Percentiles rank a stretch among this genome's conserved stretches.
Evolutionary conservation across 129 eudicot genomes (phyloP).

Genomic region (Flaveria ramosissima): DNA sequence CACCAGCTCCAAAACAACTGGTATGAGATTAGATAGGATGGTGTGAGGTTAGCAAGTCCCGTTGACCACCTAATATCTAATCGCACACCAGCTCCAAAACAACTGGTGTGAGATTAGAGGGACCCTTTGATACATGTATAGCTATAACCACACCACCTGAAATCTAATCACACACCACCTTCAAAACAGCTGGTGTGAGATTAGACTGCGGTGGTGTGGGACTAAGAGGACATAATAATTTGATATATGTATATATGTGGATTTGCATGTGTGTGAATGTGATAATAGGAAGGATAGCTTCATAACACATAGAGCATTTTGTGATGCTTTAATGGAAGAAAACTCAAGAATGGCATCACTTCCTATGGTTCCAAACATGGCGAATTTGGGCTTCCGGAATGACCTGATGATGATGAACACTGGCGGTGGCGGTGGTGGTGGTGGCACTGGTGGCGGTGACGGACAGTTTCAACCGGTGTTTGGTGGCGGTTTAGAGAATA

Average conservation of each 20-base stretch:
- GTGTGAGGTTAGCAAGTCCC: too few relatives aligned
- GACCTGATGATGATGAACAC: slow-evolving; percentile 44
- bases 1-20: too few relatives aligned
- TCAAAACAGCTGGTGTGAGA: too few relatives aligned
- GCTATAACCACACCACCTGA: too few relatives aligned
- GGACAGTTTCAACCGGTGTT: slow-evolving; percentile 33
- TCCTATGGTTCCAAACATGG: slow-evolving; percentile 41
- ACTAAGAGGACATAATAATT: background rate
- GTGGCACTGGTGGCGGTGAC: slow-evolving; percentile 33
- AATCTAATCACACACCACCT: too few relatives aligned
- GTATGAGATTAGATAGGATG: too few relatives aligned
- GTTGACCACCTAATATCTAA: too few relatives aligned
- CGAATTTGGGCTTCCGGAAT: slow-evolving; percentile 56
- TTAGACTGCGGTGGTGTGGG: too few relatives aligned
- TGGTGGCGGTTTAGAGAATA: slow-evolving; percentile 35
- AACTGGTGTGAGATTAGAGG: too few relatives aligned
- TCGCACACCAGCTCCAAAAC: too few relatives aligned
- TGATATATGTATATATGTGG: background rate
- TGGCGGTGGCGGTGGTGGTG: slow-evolving; percentile 33
- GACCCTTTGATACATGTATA: too few relatives aligned
- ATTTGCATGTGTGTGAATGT: slow-evolving; percentile 32
- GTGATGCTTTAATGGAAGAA: slow-evolving; percentile 88
- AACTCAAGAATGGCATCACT: slow-evolving; percentile 59
- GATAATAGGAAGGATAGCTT: slow-evolving; percentile 85
- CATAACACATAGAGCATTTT: slow-evolving; percentile 86